Percentiles rank a stretch among this genome's conserved stretches.
Conservation (phyloP, 2,329 filamentous ascomycete genomes). For the Cladosporium austrohemisphaericum region DNA sequence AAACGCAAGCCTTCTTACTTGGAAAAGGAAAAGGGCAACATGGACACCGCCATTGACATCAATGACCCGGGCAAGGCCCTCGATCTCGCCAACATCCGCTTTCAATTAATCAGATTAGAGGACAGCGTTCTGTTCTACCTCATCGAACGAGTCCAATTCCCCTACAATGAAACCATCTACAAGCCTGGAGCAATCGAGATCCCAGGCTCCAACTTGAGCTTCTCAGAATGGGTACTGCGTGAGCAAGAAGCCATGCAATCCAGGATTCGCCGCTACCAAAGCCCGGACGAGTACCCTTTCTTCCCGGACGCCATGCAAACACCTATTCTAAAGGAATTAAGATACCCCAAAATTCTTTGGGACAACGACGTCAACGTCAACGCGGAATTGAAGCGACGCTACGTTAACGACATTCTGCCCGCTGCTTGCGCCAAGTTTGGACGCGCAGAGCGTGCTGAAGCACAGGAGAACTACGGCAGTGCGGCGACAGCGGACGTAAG, state of each 20-base stretch:
- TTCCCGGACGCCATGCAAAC: slow-evolving; percentile 76
- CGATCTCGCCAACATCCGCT: slow-evolving; percentile 87
- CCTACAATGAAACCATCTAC: slow-evolving; percentile 87
- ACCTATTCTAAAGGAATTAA: slow-evolving; percentile 79
- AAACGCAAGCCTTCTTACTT: neutral
- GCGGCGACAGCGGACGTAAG: slow-evolving; percentile 86
- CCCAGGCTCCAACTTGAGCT: slow-evolving; percentile 67
- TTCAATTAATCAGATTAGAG: slow-evolving; percentile 75
- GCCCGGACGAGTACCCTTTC: slow-evolving; percentile 96
- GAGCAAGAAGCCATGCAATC: slow-evolving; percentile 91
- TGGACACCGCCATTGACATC: slow-evolving; percentile 90
- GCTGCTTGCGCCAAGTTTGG: slow-evolving; percentile 74
- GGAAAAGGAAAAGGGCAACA: slow-evolving; percentile 37
- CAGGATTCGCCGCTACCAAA: slow-evolving; percentile 88
- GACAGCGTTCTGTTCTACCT: slow-evolving; percentile 97
- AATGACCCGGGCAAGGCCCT: slow-evolving; percentile 80
- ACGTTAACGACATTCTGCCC: slow-evolving; percentile 78
- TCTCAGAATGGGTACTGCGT: slow-evolving; percentile 89
- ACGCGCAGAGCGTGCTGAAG: slow-evolving; percentile 69
- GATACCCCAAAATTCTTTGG: slow-evolving; percentile 86
- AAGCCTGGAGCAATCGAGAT: slow-evolving; percentile 72
- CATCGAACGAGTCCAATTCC: slow-evolving; percentile 97
- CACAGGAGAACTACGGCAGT: slow-evolving; percentile 92
- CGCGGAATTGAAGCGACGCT: slow-evolving; percentile 77
- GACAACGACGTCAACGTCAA: slow-evolving; percentile 89